These are phyloP conservation scores for Brasenia schreberi DNA, from an alignment of 164 flowering plant genomes.

Conservation along the genomic window DNA sequence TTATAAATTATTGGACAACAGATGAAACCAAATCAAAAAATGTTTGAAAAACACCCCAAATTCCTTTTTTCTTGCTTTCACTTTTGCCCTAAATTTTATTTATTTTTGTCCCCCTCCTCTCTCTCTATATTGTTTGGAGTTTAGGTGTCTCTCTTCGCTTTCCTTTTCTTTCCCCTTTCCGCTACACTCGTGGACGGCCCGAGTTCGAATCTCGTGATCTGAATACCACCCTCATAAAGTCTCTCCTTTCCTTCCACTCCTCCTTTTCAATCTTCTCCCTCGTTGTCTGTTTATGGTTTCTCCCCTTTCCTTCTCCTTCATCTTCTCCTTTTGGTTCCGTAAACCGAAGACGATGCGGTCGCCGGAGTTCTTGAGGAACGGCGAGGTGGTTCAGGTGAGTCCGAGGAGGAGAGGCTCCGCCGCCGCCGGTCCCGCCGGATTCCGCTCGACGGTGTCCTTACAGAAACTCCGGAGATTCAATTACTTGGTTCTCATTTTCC, in stretches of 20 bases:
- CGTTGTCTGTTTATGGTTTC: slow-evolving; percentile 9
- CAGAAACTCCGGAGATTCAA: slow-evolving; percentile 74
- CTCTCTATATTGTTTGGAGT: no score
- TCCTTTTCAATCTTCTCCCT: slow-evolving; percentile 6
- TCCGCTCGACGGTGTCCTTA: slow-evolving; percentile 63
- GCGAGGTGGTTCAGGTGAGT: slow-evolving; percentile 19
- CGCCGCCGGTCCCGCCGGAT: slow-evolving; percentile 14
- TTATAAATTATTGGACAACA: no score
- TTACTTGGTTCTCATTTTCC: slow-evolving; percentile 46
- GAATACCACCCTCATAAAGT: neutral
- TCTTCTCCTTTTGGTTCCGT: neutral
- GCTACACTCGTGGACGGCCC: no score
- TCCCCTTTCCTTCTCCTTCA: slow-evolving; percentile 16
- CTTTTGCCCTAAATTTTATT: no score
- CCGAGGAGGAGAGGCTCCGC: slow-evolving; percentile 1
- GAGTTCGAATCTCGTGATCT: neutral
- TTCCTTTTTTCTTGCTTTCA: no score
- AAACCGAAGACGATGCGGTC: slow-evolving; percentile 27
- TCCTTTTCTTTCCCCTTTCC: no score
- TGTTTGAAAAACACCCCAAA: no score
- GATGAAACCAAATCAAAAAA: no score
- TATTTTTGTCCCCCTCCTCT: no score
- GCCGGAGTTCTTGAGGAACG: slow-evolving; percentile 40
- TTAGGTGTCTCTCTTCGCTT: no score
- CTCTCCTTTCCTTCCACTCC: neutral